These are phyloP conservation scores for Globisporangium lucens DNA, from an alignment of 352 stramenopile species.

Conservation along the genomic window DNA sequence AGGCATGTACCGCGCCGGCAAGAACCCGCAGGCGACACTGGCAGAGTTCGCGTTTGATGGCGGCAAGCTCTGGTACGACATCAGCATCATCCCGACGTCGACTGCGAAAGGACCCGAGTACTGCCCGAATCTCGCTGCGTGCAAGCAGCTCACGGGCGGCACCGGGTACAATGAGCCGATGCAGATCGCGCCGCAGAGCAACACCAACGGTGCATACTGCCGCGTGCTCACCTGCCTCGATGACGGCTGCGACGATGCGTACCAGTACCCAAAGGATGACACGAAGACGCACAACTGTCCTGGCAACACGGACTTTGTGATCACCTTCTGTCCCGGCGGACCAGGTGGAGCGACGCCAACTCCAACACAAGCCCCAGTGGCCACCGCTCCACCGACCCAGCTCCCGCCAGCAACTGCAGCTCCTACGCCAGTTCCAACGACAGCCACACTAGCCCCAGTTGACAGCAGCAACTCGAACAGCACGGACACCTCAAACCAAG, in stretches of 20 bases:
- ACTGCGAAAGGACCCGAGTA: conserved; percentile 25
- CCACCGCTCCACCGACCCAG: conserved; percentile 14
- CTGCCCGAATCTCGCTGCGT: conserved; percentile 34
- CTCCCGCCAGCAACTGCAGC: conserved; percentile 1
- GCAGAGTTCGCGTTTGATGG: conserved; percentile 38
- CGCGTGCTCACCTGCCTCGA: conserved; percentile 29
- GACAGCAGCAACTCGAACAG: conserved; percentile 5
- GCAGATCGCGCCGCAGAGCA: conserved; percentile 35
- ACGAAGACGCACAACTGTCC: conserved; percentile 44
- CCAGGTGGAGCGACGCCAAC: conserved; percentile 18
- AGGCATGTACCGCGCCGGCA: conserved; percentile 24
- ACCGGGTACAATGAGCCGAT: conserved; percentile 50
- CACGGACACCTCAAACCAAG: not conserved
- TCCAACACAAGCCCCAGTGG: conserved; percentile 17
- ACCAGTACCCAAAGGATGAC: conserved; percentile 51
- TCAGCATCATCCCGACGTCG: conserved; percentile 48
- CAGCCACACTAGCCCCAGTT: not conserved
- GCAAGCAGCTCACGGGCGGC: conserved; percentile 36
- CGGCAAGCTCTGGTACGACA: conserved; percentile 44
- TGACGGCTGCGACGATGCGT: conserved; percentile 54
- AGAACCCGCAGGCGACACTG: conserved; percentile 23
- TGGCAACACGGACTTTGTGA: conserved; percentile 23
- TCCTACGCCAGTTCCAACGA: conserved; percentile 5
- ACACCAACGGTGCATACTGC: conserved; percentile 32
- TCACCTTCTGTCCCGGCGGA: conserved; percentile 38